phyloP scores from a whole-genome alignment of 129 eudicot species.

The Pittosporum tobira region DNA sequence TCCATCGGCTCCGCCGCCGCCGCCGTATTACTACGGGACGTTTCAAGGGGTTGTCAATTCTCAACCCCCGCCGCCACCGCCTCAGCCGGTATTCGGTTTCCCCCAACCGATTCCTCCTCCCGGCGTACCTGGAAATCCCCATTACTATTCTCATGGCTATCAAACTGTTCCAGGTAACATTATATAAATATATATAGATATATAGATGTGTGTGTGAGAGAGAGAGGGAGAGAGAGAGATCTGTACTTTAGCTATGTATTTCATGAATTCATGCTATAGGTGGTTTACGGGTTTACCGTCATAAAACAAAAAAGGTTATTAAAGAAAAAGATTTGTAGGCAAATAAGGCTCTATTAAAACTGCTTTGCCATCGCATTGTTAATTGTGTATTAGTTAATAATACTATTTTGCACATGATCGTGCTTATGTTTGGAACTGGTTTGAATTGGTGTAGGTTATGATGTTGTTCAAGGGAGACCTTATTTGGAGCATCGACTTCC shows the following conservation, averaged over 20 bases:
- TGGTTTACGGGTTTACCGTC: no score
- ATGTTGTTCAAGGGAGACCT: slow-evolving; percentile 43
- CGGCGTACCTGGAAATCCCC: slow-evolving; percentile 16
- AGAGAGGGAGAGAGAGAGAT: no score
- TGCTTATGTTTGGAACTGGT: not conserved
- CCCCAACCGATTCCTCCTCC: slow-evolving; percentile 69
- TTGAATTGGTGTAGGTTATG: slow-evolving; percentile 42
- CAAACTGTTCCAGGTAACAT: slow-evolving; percentile 66
- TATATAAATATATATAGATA: not conserved
- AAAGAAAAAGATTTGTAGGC: no score
- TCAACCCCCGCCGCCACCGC: slow-evolving; percentile 40
- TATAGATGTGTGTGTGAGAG: no score
- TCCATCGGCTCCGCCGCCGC: slow-evolving; percentile 31
- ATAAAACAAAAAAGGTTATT: no score
- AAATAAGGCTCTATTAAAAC: not conserved
- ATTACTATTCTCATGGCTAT: slow-evolving; percentile 47
- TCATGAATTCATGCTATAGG: no score
- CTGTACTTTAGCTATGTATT: no score
- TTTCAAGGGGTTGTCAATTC: slow-evolving; percentile 75
- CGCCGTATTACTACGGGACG: slow-evolving; percentile 58
- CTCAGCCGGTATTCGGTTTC: slow-evolving; percentile 48
- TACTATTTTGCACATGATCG: not conserved
- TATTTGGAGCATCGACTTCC: slow-evolving; percentile 50
- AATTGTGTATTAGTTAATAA: not conserved
- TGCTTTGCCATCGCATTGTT: not conserved